phyloP scores from a whole-genome alignment of 495 filamentous ascomycete genomes.

The Neurospora sp. region DNA sequence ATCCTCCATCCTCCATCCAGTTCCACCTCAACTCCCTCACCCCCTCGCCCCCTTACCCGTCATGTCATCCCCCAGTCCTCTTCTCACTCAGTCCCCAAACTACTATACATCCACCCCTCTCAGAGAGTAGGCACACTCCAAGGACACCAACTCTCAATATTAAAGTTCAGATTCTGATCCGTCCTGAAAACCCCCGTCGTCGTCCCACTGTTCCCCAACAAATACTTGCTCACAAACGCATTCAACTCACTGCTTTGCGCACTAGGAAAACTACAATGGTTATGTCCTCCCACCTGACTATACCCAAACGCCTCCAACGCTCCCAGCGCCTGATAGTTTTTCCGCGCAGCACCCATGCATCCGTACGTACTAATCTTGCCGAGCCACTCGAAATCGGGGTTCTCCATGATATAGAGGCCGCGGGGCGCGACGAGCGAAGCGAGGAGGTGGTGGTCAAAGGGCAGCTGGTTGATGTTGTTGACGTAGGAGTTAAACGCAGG shows the following conservation, averaged over 20 bases:
- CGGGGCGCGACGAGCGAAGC: conserved; percentile 37
- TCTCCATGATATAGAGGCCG: conserved; percentile 39
- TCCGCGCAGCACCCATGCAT: conserved; percentile 44
- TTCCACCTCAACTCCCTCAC: neutral
- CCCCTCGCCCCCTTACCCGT: neutral
- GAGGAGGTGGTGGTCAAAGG: conserved; percentile 42
- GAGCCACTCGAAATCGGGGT: conserved; percentile 43
- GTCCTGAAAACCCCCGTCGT: conserved; percentile 13
- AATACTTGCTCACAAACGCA: conserved; percentile 43
- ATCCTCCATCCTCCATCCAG: neutral
- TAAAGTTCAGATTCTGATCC: conserved; percentile 10
- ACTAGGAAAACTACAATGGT: conserved; percentile 44
- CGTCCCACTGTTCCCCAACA: conserved; percentile 17
- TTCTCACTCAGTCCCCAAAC: too few species aligned
- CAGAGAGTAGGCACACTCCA: conserved; percentile 15
- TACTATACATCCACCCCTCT: neutral
- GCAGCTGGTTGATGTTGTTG: conserved; percentile 27
- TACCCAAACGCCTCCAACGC: conserved; percentile 39
- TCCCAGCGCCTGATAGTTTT: conserved; percentile 41
- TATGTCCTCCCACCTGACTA: conserved; percentile 40
- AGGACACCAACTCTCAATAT: conserved; percentile 15
- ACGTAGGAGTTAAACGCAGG: conserved; percentile 31
- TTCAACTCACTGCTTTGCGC: conserved; percentile 35
- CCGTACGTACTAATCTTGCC: conserved; percentile 37
- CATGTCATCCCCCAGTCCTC: too few species aligned